phyloP scores from a whole-genome alignment of 2,329 filamentous ascomycete species.

The Trichoderma koningii region DNA sequence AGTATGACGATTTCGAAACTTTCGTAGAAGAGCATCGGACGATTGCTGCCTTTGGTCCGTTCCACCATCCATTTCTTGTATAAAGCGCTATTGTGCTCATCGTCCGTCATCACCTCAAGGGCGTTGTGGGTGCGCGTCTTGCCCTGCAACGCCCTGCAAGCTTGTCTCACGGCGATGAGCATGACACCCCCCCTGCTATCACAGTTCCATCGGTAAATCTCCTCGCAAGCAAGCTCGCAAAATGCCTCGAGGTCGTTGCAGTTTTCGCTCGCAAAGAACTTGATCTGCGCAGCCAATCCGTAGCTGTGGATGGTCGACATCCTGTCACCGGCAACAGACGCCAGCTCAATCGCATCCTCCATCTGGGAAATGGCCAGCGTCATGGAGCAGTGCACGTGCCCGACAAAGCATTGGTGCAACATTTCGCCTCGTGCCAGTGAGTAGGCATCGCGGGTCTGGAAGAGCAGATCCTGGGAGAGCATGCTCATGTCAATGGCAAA shows the following conservation, averaged over 20 bases:
- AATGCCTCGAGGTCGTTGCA: conserved; percentile 69
- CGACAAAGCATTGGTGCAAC: conserved; percentile 68
- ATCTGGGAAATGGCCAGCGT: conserved; percentile 59
- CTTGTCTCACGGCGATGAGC: conserved; percentile 66
- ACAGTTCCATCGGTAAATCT: conserved; percentile 70
- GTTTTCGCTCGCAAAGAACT: conserved; percentile 70
- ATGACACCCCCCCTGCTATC: conserved; percentile 73
- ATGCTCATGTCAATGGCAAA: conserved; percentile 67
- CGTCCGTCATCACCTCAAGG: conserved; percentile 64
- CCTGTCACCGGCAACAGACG: conserved; percentile 67
- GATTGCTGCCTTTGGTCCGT: conserved; percentile 59
- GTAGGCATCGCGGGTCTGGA: conserved; percentile 63
- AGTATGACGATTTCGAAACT: conserved; percentile 64
- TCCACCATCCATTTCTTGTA: conserved; percentile 62
- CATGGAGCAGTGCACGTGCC: conserved; percentile 68
- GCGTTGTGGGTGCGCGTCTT: conserved; percentile 62
- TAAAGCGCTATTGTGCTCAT: conserved; percentile 59
- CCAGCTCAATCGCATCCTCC: conserved; percentile 67
- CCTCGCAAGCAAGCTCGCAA: conserved; percentile 71
- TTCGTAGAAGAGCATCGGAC: conserved; percentile 69
- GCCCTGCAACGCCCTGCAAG: conserved; percentile 70
- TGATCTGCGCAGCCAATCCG: conserved; percentile 66
- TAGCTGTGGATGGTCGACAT: conserved; percentile 72
- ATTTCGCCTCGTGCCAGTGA: conserved; percentile 69
- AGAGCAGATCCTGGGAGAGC: conserved; percentile 64